A percentile compares a stretch with the other conserved stretches of the same genome.
Evolutionary conservation across 2,329 filamentous ascomycete genomes (phyloP).

Genomic region (Botryotinia globosa): DNA sequence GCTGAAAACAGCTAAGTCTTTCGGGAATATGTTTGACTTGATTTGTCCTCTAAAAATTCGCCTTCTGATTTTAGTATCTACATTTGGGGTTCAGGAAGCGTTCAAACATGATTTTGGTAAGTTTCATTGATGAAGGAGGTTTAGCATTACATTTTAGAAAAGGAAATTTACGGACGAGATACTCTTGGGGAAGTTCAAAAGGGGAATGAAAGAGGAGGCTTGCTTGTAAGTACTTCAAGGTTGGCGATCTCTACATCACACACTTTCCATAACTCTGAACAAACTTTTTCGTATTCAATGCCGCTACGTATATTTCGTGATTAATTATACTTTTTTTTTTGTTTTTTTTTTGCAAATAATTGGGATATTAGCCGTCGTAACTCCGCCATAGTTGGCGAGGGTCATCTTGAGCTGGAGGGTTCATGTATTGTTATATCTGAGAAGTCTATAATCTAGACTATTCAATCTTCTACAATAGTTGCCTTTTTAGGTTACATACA

Average conservation of each 20-base stretch:
- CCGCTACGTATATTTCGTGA: constrained; percentile 13
- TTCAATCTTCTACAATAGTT: not conserved
- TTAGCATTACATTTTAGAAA: constrained; percentile 13
- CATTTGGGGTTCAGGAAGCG: constrained; percentile 11
- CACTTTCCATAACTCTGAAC: constrained; percentile 17
- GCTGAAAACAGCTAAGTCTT: constrained; percentile 34
- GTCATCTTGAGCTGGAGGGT: not conserved
- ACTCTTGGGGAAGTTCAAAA: not conserved
- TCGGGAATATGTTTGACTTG: constrained; percentile 27
- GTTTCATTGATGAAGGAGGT: constrained; percentile 19
- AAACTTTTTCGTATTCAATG: constrained; percentile 3
- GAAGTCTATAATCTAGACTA: not conserved
- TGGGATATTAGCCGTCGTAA: not conserved
- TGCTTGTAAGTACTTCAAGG: constrained; percentile 38
- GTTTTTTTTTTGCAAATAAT: not conserved
- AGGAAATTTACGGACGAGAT: not conserved
- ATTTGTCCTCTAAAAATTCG: constrained; percentile 25
- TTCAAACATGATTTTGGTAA: constrained; percentile 26
- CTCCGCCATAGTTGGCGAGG: constrained; percentile 12
- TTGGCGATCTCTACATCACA: constrained; percentile 35
- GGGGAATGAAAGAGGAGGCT: constrained; percentile 14
- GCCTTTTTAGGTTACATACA: not conserved
- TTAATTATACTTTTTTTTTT: not conserved
- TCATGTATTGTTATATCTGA: not conserved
- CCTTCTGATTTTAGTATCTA: constrained; percentile 31